These are phyloP conservation scores for Blastobotrys capitulatus DNA, from an alignment of 1,139 yeast species.

Conservation along the genomic window DNA sequence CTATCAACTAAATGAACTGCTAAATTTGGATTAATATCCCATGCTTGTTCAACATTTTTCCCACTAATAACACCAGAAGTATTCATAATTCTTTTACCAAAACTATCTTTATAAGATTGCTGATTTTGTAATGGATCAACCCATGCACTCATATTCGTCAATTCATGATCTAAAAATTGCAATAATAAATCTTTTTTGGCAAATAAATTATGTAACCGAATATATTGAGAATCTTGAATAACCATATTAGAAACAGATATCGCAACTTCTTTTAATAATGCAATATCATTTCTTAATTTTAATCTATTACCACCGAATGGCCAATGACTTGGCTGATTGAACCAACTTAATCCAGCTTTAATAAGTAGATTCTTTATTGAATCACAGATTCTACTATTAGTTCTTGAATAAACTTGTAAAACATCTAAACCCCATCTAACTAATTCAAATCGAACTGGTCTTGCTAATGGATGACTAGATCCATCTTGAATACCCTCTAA, in stretches of 20 bases:
- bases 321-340: slow-evolving; percentile 53
- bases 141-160: slow-evolving; percentile 72
- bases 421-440: slow-evolving; percentile 64
- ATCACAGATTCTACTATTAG: slow-evolving; percentile 34
- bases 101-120: slow-evolving; percentile 28
- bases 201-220: slow-evolving; percentile 13
- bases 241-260: slow-evolving; percentile 16
- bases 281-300: slow-evolving; percentile 64
- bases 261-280: slow-evolving; percentile 39
- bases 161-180: slow-evolving; percentile 70
- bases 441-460: slow-evolving; percentile 70
- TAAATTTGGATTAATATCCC: slow-evolving; percentile 60
- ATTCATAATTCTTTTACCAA: slow-evolving; percentile 16
- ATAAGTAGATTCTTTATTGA: slow-evolving; percentile 49
- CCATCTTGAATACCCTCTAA: slow-evolving; percentile 49
- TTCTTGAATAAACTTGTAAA: slow-evolving; percentile 46
- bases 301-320: slow-evolving; percentile 83
- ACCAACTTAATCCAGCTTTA: slow-evolving; percentile 76
- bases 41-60: slow-evolving; percentile 46
- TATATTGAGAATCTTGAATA: slow-evolving; percentile 7
- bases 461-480: slow-evolving; percentile 76
- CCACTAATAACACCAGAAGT: slow-evolving; percentile 13
- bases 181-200: slow-evolving; percentile 48
- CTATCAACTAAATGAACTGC: slow-evolving; percentile 70
- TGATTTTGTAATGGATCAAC: slow-evolving; percentile 57